Evolutionary conservation across 2,329 filamentous ascomycete genomes (phyloP), one percentile per base, ranked within the genome.

Genomic region (Sarocladiaceae sp.): DNA sequence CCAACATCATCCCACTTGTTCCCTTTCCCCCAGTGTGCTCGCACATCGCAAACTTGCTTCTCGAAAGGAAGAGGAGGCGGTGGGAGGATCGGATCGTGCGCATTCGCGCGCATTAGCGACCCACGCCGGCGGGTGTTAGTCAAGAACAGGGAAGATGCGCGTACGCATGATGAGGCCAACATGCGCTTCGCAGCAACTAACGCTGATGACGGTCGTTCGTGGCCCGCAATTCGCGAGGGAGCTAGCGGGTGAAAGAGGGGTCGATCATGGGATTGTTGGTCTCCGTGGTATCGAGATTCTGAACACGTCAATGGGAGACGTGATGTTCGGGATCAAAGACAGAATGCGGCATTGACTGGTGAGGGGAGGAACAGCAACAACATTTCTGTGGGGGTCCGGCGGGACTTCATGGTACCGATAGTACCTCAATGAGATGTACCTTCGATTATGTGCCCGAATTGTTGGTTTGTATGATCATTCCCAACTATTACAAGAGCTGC

Each of bases 241-340:
- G n/a, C n/a, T n/a, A n/a, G n/a, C n/a, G n/a, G n/a, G n/a, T n/a
- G 37, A 22, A 44, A 28, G 15, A n/a, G 40, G 40, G 40, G 40
- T 44, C 28, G 23, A 44, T 44, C 40, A 44, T 44, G 23, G 18
- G 40, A 44, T 44, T 44, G 8, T 44, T n/a, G 40, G 4, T 22
- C 11, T n/a, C 22, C 23, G 23, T 12, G 37, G 37, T 40, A 40
- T 20, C 37, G 40, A 44, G 23, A 44, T 44, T 15, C 40, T n/a
- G n/a, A 23, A 26, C 20, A 26, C 23, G 23, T 44, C 40, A 44
- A 44, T 44, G 3, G n/a, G 22, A 44, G 40, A 44, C 25, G 26
- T 28, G 22, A 20, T n/a, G 23, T 6, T 28, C 4, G 22, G 10
- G 20, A n/a, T n/a, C n/a, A n/a, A n/a, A n/a, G n/a, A n/a, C n/a